phyloP scores from a whole-genome alignment of 2,329 filamentous ascomycete species.

The Cercospora canescens region DNA sequence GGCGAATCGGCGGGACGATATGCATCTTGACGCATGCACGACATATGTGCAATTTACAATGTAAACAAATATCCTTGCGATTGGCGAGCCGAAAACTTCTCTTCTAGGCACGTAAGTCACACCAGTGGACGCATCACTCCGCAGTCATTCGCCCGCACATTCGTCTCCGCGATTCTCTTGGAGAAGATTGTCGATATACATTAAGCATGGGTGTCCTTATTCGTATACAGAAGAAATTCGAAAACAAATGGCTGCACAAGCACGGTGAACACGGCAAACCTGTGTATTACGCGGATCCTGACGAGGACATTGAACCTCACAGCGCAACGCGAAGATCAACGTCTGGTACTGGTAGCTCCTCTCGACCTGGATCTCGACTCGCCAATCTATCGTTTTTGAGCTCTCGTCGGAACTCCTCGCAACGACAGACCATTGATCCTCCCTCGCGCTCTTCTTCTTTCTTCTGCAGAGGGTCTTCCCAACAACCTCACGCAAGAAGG shows the following conservation, averaged over 20 bases:
- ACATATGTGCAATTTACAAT: conserved; percentile 2
- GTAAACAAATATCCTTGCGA: conserved; percentile 5
- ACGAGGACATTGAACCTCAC: not conserved
- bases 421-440: not conserved
- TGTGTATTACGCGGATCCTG: conserved; percentile 4
- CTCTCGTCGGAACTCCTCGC: conserved; percentile 5
- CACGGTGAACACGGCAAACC: conserved; percentile 8
- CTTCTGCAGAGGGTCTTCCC: conserved; percentile 8
- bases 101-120: not conserved
- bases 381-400: conserved; percentile 1
- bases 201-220: conserved; percentile 6
- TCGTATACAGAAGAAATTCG: conserved; percentile 11
- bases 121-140: not conserved
- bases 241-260: conserved; percentile 10
- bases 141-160: not conserved
- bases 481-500: conserved; percentile 3
- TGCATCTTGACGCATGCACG: conserved; percentile 6
- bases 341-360: not conserved
- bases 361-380: conserved; percentile 3
- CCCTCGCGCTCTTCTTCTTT: conserved; percentile 4
- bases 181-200: not conserved
- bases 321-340: not conserved
- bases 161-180: not conserved
- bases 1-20: conserved; percentile 2
- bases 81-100: not conserved